A percentile compares a stretch with the other conserved stretches of the same genome.
Evolutionary conservation across 495 filamentous ascomycete species (phyloP).

Genomic region (Trichoderma parareesei): DNA sequence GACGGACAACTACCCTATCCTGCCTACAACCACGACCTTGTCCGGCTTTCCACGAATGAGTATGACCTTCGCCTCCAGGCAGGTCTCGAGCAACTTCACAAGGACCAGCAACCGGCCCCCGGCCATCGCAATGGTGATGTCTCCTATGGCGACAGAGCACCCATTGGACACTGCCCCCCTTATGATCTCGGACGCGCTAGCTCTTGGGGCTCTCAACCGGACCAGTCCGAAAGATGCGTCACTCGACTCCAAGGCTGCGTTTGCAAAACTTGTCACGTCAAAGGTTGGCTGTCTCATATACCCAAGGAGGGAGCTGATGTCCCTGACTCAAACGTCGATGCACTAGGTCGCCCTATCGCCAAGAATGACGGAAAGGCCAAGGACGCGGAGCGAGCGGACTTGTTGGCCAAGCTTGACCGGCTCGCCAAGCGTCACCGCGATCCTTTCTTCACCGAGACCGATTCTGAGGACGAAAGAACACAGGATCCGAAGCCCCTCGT

Average conservation of each 20-base stretch:
- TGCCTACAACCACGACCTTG: neutral
- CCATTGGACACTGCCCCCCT: neutral
- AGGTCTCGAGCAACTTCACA: neutral
- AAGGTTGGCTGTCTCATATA: conserved; percentile 5
- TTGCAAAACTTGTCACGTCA: neutral
- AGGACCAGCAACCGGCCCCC: neutral
- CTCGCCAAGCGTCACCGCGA: too few species aligned
- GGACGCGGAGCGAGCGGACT: neutral
- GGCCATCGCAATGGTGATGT: too few species aligned
- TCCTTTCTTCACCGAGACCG: too few species aligned
- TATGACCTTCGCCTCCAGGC: neutral
- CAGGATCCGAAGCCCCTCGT: too few species aligned
- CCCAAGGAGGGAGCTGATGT: neutral
- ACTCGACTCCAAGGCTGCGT: neutral
- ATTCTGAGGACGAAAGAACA: too few species aligned
- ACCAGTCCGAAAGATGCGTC: neutral
- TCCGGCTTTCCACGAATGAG: neutral
- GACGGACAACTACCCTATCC: neutral
- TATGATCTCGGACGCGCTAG: neutral
- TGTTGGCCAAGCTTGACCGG: neutral
- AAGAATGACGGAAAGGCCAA: neutral
- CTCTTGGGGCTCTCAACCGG: neutral
- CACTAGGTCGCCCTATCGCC: neutral
- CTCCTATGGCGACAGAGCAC: too few species aligned
- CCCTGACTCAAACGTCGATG: neutral